phyloP scores from a whole-genome alignment of 2,329 filamentous ascomycete species.

The Colletotrichum sp. region DNA sequence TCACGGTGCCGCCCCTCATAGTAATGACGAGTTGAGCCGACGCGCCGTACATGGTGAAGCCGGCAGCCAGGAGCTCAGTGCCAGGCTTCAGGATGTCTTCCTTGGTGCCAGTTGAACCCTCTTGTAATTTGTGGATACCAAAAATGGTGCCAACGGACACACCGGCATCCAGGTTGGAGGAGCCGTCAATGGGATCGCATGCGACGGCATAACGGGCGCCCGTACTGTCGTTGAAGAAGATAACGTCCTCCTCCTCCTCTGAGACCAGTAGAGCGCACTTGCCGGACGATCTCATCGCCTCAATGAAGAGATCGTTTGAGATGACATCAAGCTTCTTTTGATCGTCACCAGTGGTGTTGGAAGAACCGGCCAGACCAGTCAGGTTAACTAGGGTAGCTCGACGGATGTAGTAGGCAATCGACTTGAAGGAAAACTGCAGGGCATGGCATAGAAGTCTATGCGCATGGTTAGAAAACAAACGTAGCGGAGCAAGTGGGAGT shows the following conservation, averaged over 20 bases:
- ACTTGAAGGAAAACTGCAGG: slow-evolving; percentile 99
- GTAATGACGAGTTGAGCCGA: slow-evolving; percentile 96
- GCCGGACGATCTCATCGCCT: slow-evolving; percentile 90
- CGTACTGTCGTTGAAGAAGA: slow-evolving; percentile 79
- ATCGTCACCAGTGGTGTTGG: slow-evolving; percentile 95
- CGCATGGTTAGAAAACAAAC: neutral
- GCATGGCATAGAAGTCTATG: slow-evolving; percentile 90
- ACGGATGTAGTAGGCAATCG: slow-evolving; percentile 98
- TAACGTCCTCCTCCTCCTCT: slow-evolving; percentile 93
- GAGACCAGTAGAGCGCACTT: slow-evolving; percentile 94
- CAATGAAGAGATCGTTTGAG: slow-evolving; percentile 96
- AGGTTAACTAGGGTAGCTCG: slow-evolving; percentile 94
- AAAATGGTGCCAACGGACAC: slow-evolving; percentile 99
- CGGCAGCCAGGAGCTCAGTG: slow-evolving; percentile 87
- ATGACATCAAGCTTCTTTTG: slow-evolving; percentile 99
- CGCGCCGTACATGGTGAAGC: slow-evolving; percentile 99
- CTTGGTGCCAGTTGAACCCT: slow-evolving; percentile 74
- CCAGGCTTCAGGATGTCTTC: slow-evolving; percentile 91
- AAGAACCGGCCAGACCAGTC: slow-evolving; percentile 90
- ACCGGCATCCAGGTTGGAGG: slow-evolving; percentile 95
- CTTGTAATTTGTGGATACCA: slow-evolving; percentile 86
- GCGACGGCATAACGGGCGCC: slow-evolving; percentile 91
- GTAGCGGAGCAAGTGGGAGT: neutral
- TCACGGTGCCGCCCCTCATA: slow-evolving; percentile 90
- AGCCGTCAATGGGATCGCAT: slow-evolving; percentile 97